Conservation (phyloP, 225 moss, liverwort and hornwort genomes). For the Pseudisothecium myosuroides region DNA sequence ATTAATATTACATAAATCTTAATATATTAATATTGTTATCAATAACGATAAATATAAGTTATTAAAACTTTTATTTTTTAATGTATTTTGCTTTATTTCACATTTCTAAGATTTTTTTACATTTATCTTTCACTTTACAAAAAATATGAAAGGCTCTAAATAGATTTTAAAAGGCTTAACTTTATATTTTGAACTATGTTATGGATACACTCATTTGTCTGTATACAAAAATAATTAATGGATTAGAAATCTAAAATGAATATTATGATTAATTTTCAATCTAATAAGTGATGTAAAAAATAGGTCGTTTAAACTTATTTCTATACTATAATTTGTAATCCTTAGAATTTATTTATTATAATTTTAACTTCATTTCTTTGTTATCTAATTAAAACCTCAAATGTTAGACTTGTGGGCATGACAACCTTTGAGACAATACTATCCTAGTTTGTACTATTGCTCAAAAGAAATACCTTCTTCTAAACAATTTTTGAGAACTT, state of each 20-base stretch:
- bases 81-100: background rate
- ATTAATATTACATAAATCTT: background rate
- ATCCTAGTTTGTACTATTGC: background rate
- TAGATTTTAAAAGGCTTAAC: background rate
- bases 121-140: too few species aligned
- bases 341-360: background rate
- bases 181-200: background rate
- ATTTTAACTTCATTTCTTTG: background rate
- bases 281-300: too few species aligned
- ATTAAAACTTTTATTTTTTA: background rate
- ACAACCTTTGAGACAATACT: background rate
- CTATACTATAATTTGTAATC: background rate
- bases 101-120: background rate
- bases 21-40: background rate
- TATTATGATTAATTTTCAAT: background rate
- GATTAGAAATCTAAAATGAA: background rate
- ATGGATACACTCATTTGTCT: background rate
- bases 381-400: background rate
- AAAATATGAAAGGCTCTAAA: too few species aligned
- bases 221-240: background rate
- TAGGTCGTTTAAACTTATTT: background rate
- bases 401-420: fast-evolving
- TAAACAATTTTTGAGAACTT: background rate
- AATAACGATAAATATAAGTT: background rate
- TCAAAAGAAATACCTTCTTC: background rate